A percentile compares a stretch with the other conserved stretches of the same genome.
phyloP scores from a whole-genome alignment of 768 basidiomycete genomes.

The Sporobolomyces roseus region DNA sequence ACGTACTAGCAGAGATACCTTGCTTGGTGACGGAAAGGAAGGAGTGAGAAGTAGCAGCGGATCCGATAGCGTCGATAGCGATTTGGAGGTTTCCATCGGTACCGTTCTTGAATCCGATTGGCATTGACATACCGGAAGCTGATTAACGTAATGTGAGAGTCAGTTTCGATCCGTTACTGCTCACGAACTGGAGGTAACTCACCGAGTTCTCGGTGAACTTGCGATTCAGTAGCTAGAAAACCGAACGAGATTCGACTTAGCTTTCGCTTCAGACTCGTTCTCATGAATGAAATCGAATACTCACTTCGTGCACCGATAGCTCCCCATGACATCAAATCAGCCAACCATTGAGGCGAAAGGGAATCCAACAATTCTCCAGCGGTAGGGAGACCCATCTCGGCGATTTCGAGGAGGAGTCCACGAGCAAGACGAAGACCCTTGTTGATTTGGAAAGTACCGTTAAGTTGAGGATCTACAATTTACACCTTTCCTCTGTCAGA shows the following conservation, averaged over 20 bases:
- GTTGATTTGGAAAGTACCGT: slow-evolving; percentile 89
- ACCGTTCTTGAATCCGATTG: slow-evolving; percentile 87
- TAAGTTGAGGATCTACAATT: slow-evolving; percentile 80
- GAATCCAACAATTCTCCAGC: slow-evolving; percentile 88
- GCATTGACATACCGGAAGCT: slow-evolving; percentile 44
- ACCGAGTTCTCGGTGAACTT: slow-evolving; percentile 82
- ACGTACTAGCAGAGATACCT: slow-evolving; percentile 69
- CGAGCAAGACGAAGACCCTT: slow-evolving; percentile 86
- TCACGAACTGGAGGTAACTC: no score
- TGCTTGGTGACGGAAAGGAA: slow-evolving; percentile 98
- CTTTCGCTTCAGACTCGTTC: no score
- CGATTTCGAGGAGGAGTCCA: slow-evolving; percentile 77
- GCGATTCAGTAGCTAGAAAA: slow-evolving; percentile 69
- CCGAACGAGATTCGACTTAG: no score
- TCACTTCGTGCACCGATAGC: slow-evolving; percentile 67
- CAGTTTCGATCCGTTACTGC: no score
- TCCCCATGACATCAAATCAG: slow-evolving; percentile 90
- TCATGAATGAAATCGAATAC: neutral
- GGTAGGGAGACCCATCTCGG: slow-evolving; percentile 71
- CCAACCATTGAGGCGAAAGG: slow-evolving; percentile 72
- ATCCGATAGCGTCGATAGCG: slow-evolving; percentile 91
- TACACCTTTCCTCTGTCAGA: no score
- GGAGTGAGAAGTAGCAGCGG: slow-evolving; percentile 83
- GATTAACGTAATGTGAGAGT: no score
- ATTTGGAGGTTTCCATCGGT: slow-evolving; percentile 78